Evolutionary conservation across 1,284 basidiomycete genomes (phyloP).

Genomic region (Sporisorium exsertum): DNA sequence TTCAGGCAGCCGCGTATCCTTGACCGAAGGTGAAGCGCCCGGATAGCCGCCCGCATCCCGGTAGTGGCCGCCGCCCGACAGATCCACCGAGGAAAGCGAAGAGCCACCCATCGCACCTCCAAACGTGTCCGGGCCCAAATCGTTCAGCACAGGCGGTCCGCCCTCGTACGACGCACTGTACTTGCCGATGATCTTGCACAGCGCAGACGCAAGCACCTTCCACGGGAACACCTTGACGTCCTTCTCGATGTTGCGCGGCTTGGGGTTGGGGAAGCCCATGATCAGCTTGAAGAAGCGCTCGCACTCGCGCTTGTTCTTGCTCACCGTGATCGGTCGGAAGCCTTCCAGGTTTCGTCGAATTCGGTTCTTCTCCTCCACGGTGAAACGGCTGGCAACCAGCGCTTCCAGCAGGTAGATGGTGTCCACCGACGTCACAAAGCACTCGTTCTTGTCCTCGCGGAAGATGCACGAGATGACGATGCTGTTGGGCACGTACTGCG

Average conservation of each 20-base stretch:
- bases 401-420: constrained; percentile 91
- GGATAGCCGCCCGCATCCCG: constrained; percentile 26
- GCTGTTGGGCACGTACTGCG: constrained; percentile 71
- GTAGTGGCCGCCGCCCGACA: constrained; percentile 47
- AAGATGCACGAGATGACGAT: constrained; percentile 86
- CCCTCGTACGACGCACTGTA: constrained; percentile 72
- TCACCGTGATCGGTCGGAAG: constrained; percentile 88
- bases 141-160: constrained; percentile 33
- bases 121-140: constrained; percentile 34
- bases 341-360: constrained; percentile 94
- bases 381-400: constrained; percentile 84
- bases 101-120: constrained; percentile 20
- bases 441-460: constrained; percentile 80
- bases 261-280: constrained; percentile 93
- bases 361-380: constrained; percentile 95
- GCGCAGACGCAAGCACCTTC: constrained; percentile 80
- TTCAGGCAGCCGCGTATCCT: constrained; percentile 26
- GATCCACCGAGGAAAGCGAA: constrained; percentile 36
- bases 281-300: constrained; percentile 91
- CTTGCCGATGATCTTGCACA: constrained; percentile 94
- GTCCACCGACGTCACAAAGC: constrained; percentile 91
- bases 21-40: constrained; percentile 28
- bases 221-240: constrained; percentile 98
- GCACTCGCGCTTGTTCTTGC: constrained; percentile 82
- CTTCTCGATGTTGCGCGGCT: constrained; percentile 96